Conservation (phyloP, 257 asterid species). For the Orobanche coerulescens region DNA sequence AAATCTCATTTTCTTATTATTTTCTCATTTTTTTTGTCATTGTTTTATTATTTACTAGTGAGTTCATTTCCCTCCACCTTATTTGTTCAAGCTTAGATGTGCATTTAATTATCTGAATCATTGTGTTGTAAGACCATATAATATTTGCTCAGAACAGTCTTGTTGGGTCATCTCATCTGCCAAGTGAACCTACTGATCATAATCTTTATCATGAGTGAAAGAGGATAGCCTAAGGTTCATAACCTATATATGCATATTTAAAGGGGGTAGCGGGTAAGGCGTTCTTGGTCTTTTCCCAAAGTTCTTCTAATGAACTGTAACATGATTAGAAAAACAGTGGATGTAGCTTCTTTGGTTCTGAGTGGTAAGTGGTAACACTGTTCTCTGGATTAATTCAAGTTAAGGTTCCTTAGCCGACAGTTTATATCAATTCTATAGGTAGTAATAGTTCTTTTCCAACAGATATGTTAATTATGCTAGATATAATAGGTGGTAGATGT, state of each 20-base stretch:
- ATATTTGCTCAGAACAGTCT: not conserved
- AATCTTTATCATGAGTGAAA: not conserved
- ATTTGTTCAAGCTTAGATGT: not conserved
- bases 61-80: not conserved
- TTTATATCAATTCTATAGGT: too few species aligned
- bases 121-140: not conserved
- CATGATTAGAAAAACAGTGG: too few species aligned
- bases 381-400: too few species aligned
- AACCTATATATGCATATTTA: too few species aligned
- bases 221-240: too few species aligned
- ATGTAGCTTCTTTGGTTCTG: too few species aligned
- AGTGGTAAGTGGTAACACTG: too few species aligned
- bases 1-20: not conserved
- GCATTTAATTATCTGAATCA: not conserved
- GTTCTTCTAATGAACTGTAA: too few species aligned
- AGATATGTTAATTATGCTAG: slow-evolving; percentile 6
- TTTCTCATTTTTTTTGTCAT: not conserved
- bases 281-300: too few species aligned
- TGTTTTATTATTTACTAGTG: slow-evolving; percentile 5
- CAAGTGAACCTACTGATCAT: not conserved
- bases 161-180: not conserved
- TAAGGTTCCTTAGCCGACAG: too few species aligned
- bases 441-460: too few species aligned
- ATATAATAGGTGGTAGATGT: not conserved
- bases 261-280: too few species aligned